phyloP scores from a whole-genome alignment of 257 asterid species.

The Solanum ossicruentum region DNA sequence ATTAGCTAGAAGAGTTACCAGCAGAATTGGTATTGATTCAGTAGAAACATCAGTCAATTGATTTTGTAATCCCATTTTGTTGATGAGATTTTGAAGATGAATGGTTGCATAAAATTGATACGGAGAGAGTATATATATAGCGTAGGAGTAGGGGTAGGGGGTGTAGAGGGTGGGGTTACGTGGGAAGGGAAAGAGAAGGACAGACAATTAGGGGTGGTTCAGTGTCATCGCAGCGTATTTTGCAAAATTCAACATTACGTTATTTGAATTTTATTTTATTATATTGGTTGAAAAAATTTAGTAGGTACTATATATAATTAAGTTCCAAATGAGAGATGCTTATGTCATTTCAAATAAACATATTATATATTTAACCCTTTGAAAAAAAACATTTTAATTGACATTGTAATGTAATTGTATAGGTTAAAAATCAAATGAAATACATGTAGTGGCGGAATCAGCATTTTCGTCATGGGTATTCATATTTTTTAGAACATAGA shows the following conservation, averaged over 20 bases:
- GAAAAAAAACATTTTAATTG: no score
- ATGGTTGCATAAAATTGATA: no score
- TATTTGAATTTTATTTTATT: no score
- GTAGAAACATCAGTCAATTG: conserved; percentile 59
- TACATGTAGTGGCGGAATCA: no score
- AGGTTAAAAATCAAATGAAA: no score
- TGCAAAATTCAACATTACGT: not conserved
- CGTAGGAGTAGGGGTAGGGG: not conserved
- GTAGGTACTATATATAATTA: no score
- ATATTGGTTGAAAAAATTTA: not conserved
- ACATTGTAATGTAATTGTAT: no score
- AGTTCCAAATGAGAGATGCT: no score
- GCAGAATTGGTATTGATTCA: conserved; percentile 42
- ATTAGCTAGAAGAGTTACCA: conserved; percentile 38
- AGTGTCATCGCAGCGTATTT: not conserved
- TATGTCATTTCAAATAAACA: no score
- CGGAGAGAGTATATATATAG: not conserved
- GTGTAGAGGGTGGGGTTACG: not conserved
- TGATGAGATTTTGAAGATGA: not conserved
- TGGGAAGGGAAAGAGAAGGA: not conserved
- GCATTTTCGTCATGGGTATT: no score
- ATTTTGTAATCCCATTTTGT: conserved; percentile 43
- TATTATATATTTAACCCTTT: no score
- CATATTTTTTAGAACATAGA: no score
- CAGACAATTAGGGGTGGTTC: not conserved